A percentile compares a stretch with the other conserved stretches of the same genome.
Evolutionary conservation across 139 green algal species (phyloP).

Genomic region (Picochlorum sp.): DNA sequence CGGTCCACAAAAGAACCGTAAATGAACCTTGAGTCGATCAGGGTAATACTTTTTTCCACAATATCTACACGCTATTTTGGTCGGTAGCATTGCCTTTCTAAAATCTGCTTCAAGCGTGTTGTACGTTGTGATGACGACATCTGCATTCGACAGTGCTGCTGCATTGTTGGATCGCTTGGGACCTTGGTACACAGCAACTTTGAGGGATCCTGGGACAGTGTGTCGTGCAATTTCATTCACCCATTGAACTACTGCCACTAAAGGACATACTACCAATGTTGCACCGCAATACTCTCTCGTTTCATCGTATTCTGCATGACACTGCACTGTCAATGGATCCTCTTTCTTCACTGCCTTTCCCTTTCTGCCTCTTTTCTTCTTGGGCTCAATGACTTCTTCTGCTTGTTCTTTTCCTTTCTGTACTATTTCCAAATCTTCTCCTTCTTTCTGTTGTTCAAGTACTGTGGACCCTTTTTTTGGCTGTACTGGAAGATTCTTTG

Average conservation of each 20-base stretch:
- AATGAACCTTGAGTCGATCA: conserved; percentile 59
- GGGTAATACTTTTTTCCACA: conserved; percentile 76
- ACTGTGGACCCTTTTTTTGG: not conserved
- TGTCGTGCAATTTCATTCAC: conserved; percentile 78
- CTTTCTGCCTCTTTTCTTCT: conserved; percentile 2
- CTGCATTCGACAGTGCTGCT: conserved; percentile 43
- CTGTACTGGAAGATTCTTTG: too few species aligned
- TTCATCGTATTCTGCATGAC: conserved; percentile 5
- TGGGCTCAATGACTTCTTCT: not conserved
- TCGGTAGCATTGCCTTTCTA: conserved; percentile 45
- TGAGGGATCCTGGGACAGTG: conserved; percentile 42
- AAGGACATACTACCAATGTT: conserved; percentile 90
- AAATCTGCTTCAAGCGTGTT: conserved; percentile 79
- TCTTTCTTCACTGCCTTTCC: conserved; percentile 9
- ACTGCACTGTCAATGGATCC: not conserved
- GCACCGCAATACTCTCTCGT: conserved; percentile 30
- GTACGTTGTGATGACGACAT: conserved; percentile 93
- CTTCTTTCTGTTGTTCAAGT: not conserved
- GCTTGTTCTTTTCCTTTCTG: not conserved
- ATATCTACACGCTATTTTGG: conserved; percentile 67
- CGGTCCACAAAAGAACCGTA: conserved; percentile 89
- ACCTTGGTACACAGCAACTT: conserved; percentile 80
- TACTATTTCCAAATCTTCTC: not conserved
- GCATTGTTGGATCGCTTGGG: conserved; percentile 40
- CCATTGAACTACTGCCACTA: conserved; percentile 93